Evolutionary conservation across 2,329 filamentous ascomycete species (phyloP).

Genomic region (Pseudogymnoascus sp.): DNA sequence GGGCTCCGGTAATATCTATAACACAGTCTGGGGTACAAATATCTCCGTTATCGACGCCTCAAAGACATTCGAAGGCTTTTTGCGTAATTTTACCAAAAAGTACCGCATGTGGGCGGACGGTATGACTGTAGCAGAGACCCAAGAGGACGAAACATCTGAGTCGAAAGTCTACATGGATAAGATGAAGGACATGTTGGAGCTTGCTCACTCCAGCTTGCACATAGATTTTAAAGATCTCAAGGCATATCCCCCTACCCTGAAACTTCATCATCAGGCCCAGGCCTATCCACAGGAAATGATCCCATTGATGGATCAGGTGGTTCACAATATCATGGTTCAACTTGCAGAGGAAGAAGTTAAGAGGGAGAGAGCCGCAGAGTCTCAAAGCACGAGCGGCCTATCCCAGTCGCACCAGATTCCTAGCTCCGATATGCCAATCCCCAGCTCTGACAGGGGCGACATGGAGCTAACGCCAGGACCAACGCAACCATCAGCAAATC

Average conservation of each 20-base stretch:
- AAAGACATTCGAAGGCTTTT: slow-evolving; percentile 80
- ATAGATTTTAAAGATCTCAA: slow-evolving; percentile 84
- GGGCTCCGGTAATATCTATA: slow-evolving; percentile 58
- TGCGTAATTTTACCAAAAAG: slow-evolving; percentile 85
- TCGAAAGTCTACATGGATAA: slow-evolving; percentile 77
- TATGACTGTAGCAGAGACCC: slow-evolving; percentile 66
- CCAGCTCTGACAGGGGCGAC: slow-evolving; percentile 67
- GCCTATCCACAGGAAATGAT: slow-evolving; percentile 95
- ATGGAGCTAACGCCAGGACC: slow-evolving; percentile 33
- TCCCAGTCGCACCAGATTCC: slow-evolving; percentile 39
- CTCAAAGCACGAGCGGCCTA: slow-evolving; percentile 47
- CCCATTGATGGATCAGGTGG: slow-evolving; percentile 87
- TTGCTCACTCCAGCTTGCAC: slow-evolving; percentile 78
- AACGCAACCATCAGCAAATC: slow-evolving; percentile 31
- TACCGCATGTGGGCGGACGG: slow-evolving; percentile 90
- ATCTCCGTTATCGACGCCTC: slow-evolving; percentile 89
- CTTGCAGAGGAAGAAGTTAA: slow-evolving; percentile 74
- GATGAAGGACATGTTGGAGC: slow-evolving; percentile 81
- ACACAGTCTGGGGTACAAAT: slow-evolving; percentile 84
- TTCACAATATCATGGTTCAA: slow-evolving; percentile 90
- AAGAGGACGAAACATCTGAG: slow-evolving; percentile 61
- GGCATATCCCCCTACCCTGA: slow-evolving; percentile 82
- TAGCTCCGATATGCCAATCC: slow-evolving; percentile 69
- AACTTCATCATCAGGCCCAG: slow-evolving; percentile 92
- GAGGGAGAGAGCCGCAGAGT: slow-evolving; percentile 48